A percentile compares a stretch with the other conserved stretches of the same genome.
phyloP scores from a whole-genome alignment of 2,329 filamentous ascomycete genomes.

The Thelonectria olida region DNA sequence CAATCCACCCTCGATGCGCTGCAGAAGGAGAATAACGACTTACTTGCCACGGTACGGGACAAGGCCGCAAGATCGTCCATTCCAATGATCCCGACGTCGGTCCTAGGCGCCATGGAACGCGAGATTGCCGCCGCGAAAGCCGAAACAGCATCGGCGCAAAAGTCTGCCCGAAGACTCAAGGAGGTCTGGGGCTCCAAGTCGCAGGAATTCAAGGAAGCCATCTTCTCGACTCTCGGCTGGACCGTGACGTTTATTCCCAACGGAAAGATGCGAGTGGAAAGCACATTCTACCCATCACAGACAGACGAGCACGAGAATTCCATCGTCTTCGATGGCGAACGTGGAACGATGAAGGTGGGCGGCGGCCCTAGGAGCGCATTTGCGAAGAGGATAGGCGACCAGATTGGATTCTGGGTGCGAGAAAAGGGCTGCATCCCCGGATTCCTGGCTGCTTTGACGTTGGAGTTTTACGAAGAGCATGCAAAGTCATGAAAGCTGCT shows the following conservation, averaged over 20 bases:
- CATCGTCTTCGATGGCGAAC: conserved; percentile 89
- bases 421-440: conserved; percentile 93
- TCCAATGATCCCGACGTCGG: conserved; percentile 77
- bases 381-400: conserved; percentile 82
- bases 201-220: conserved; percentile 93
- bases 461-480: conserved; percentile 89
- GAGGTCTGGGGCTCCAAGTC: conserved; percentile 93
- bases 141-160: conserved; percentile 78
- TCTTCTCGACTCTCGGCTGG: conserved; percentile 92
- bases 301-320: conserved; percentile 76
- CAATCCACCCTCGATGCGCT: conserved; percentile 80
- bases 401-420: conserved; percentile 96
- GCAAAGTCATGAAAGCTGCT: conserved; percentile 32
- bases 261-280: conserved; percentile 91
- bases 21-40: conserved; percentile 83
- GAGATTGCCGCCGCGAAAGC: conserved; percentile 77
- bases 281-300: conserved; percentile 78
- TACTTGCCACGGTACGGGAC: conserved; percentile 75
- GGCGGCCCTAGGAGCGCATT: conserved; percentile 90
- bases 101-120: conserved; percentile 78
- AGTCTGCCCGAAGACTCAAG: conserved; percentile 85
- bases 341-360: conserved; percentile 97
- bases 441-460: conserved; percentile 87
- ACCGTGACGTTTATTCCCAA: conserved; percentile 97
- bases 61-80: conserved; percentile 52